phyloP scores from a whole-genome alignment of 148 eudicot species.

The Tetragonia tetragonoides region DNA sequence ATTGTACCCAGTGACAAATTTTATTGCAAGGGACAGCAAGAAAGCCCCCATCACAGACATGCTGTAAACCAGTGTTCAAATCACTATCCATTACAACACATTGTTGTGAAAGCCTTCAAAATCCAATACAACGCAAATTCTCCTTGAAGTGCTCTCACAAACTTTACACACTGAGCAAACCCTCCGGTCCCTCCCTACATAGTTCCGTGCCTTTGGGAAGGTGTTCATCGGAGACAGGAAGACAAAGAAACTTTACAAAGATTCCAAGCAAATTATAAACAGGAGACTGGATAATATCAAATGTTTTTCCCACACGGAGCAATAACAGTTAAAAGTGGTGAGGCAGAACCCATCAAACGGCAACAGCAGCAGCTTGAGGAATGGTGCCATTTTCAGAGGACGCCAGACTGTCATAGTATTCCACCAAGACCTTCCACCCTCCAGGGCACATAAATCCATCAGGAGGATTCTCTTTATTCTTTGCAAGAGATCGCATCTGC shows the following conservation, averaged over 20 bases:
- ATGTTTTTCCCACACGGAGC: conserved; percentile 22
- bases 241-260: conserved; percentile 5
- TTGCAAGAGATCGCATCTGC: conserved; percentile 91
- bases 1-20: too few relatives aligned
- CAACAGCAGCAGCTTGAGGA: conserved; percentile 45
- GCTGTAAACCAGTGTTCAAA: not conserved
- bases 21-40: not conserved
- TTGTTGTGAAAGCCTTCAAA: conserved; percentile 13
- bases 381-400: conserved; percentile 44
- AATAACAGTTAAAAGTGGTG: not conserved
- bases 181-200: not conserved
- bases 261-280: conserved; percentile 13
- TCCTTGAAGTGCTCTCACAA: conserved; percentile 14
- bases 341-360: conserved; percentile 14
- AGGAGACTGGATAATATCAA: conserved; percentile 13
- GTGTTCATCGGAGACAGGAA: not conserved
- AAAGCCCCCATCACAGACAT: not conserved
- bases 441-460: conserved; percentile 84
- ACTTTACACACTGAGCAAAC: conserved; percentile 12
- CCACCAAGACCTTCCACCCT: conserved; percentile 74
- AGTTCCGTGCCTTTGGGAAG: not conserved
- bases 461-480: conserved; percentile 67
- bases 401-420: conserved; percentile 55
- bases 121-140: not conserved
- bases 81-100: not conserved